A percentile compares a stretch with the other conserved stretches of the same genome.
Conservation (phyloP, 768 basidiomycete genomes). For the Amanita fuliginea region DNA sequence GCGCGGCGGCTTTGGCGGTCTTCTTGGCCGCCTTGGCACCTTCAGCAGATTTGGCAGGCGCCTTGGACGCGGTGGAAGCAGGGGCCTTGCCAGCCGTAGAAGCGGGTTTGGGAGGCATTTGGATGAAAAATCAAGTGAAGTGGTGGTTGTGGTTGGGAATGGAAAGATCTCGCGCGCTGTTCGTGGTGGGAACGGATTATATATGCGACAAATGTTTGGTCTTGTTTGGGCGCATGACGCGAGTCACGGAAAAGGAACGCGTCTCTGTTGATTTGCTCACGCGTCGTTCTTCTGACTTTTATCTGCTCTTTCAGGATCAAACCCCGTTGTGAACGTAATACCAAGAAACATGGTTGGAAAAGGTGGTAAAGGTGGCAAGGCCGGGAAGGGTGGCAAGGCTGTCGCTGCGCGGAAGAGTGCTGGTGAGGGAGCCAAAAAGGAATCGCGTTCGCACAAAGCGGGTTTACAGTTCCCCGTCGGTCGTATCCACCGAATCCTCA, state of each 20-base stretch:
- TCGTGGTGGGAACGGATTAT: slow-evolving; percentile 12
- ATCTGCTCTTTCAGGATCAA: neutral
- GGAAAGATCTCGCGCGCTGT: slow-evolving; percentile 9
- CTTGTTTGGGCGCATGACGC: slow-evolving; percentile 18
- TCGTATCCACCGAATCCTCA: slow-evolving; percentile 69
- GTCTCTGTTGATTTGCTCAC: slow-evolving; percentile 19
- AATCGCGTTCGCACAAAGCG: slow-evolving; percentile 50
- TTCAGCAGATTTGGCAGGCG: slow-evolving; percentile 55
- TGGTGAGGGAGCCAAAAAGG: slow-evolving; percentile 27
- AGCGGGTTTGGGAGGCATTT: slow-evolving; percentile 65
- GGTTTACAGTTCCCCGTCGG: slow-evolving; percentile 69
- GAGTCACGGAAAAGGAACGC: slow-evolving; percentile 17
- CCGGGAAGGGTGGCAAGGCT: slow-evolving; percentile 29
- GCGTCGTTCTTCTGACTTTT: neutral
- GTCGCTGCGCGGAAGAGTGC: slow-evolving; percentile 39
- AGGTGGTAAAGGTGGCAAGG: slow-evolving; percentile 22
- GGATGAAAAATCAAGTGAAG: slow-evolving; percentile 1
- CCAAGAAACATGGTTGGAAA: slow-evolving; percentile 19
- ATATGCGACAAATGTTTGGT: slow-evolving; percentile 23
- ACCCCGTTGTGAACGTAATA: no score
- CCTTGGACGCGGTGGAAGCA: slow-evolving; percentile 61
- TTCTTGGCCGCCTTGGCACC: slow-evolving; percentile 75
- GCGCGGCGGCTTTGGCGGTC: slow-evolving; percentile 51
- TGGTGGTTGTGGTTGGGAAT: slow-evolving; percentile 14
- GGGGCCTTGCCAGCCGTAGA: slow-evolving; percentile 81